Percentiles rank a stretch among this genome's conserved stretches.
phyloP scores from a whole-genome alignment of 129 eudicot species.

The Ambrosia artemisiifolia region DNA sequence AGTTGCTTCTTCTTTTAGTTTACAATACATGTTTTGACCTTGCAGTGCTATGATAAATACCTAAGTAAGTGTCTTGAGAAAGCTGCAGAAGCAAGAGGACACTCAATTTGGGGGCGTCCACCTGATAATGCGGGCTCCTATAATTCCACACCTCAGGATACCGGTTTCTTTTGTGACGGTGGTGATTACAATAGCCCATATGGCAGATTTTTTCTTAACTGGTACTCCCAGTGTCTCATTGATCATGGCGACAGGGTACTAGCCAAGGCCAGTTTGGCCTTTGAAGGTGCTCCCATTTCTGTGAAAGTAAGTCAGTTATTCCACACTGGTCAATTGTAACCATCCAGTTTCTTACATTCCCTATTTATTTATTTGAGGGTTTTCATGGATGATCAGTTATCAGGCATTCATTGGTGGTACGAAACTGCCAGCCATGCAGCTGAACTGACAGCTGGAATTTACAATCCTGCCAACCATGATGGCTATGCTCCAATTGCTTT shows the following conservation, averaged over 20 bases:
- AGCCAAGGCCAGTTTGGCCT: slow-evolving; percentile 67
- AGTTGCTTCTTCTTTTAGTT: too few relatives aligned
- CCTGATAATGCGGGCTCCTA: slow-evolving; percentile 83
- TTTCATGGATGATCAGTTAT: slow-evolving; percentile 47
- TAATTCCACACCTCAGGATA: slow-evolving; percentile 68
- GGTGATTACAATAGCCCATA: slow-evolving; percentile 71
- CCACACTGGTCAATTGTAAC: not conserved
- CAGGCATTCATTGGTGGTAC: slow-evolving; percentile 97
- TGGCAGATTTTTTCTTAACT: too few relatives aligned
- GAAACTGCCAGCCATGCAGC: slow-evolving; percentile 84
- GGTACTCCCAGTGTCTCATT: slow-evolving; percentile 62
- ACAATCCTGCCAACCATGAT: slow-evolving; percentile 63
- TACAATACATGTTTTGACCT: too few relatives aligned
- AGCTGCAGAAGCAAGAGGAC: slow-evolving; percentile 71
- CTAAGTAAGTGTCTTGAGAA: slow-evolving; percentile 49
- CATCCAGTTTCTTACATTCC: not conserved
- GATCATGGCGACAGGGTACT: slow-evolving; percentile 77
- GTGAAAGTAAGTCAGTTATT: slow-evolving; percentile 47
- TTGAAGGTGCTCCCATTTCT: slow-evolving; percentile 59
- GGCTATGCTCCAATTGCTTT: slow-evolving; percentile 78
- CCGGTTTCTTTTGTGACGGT: slow-evolving; percentile 64
- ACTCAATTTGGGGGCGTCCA: slow-evolving; percentile 65
- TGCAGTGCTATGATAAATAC: slow-evolving; percentile 84
- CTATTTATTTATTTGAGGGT: not conserved
- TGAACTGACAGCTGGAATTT: slow-evolving; percentile 86